Evolutionary conservation across 2,329 filamentous ascomycete genomes (phyloP), one percentile per base, ranked within the genome.

Genomic region (Purpureocillium lavendulum): DNA sequence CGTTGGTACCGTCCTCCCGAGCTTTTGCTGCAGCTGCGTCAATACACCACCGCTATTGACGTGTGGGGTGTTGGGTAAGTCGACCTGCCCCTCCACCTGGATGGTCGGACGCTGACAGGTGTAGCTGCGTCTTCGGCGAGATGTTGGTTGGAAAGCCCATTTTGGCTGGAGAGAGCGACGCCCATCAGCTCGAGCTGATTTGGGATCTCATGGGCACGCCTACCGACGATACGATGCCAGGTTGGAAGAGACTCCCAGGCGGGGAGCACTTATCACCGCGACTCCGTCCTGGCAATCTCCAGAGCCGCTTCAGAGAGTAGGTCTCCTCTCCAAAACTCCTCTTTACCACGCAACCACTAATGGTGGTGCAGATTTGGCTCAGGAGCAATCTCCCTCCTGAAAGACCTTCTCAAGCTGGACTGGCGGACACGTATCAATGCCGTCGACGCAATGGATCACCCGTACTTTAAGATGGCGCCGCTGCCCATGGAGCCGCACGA

Each of bases 1-100:
- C 73, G 92, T 54, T 98, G 92, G 92, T 98, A 98, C 59, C 75
- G 92, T 17, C 92, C 92, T 28, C 92, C 92, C 0, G 92, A 98
- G 70, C 71, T 98, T 30, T 70, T 98, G 26, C 73, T 98, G 36
- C 84, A 90, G 47, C 71, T 98, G 26, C 82, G 88, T 52, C 80
- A 80, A 49, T 98, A 98, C 62, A 98, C 92, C n/a, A 87, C 89
- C 12, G 89, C 92, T 9, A 96, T 98, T 53, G 92, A 98, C 61
- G 80, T 98, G 65, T 98, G 92, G 92, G 92, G 92, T 51, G 90
- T 96, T 50, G 92, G 90, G 84, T 89, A 70, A 67, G 79, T 59
- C 38, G 12, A 18, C 15, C 18, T 10, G 10, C 10, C 30, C 15
- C 33, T 10, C 24, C 35, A 24, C 18, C 8, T 33, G 9, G 14